Evolutionary conservation across 495 filamentous ascomycete species (phyloP), one percentile per base, ranked within the genome.

Genomic region (Schizothecium vesticola): DNA sequence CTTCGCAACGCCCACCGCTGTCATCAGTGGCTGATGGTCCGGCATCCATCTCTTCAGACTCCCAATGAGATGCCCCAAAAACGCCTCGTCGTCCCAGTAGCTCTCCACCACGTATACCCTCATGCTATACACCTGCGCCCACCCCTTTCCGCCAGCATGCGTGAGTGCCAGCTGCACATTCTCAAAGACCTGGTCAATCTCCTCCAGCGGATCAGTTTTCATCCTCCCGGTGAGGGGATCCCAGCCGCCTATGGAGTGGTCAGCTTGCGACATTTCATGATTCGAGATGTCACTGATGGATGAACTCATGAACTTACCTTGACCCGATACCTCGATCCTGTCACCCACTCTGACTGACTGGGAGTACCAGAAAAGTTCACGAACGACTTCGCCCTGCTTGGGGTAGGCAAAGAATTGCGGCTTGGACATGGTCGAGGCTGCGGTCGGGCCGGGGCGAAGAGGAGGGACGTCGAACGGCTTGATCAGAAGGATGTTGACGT

Each of bases 301-400:
- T 36, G 23, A 23, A 36, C 77, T 64, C 81, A 23, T 36, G 23
- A 23, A 36, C 77, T 64, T 81, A 92, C 91, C 83, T 97, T 66
- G 64, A 3, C 64, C 64, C 21, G 64, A 66, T n/a, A 66, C 36
- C 23, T 66, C 64, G 29, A 66, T 66, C 25, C 56, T 8, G 56
- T 66, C 64, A 2, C 64, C 56, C n/a, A 66, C 56, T 21, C 64
- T 56, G 16, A 28, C 64, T 24, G 64, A 59, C 56, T 66, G 64
- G 29, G 25, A 59, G 56, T 66, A 66, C 64, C 64, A 66, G 56
- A 66, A 29, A 4, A 31, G 26, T 19, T 58, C 21, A 2, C 56
- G 64, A 28, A 59, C 56, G 21, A 60, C 26, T 11, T 66, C 56
- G 1, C 64, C 64, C 9, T 59, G 29, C 26, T 36, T 36, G 3